Evolutionary conservation across 2,329 filamentous ascomycete genomes (phyloP), one percentile per base, ranked within the genome.

Genomic region (Colletotrichum caudatum): DNA sequence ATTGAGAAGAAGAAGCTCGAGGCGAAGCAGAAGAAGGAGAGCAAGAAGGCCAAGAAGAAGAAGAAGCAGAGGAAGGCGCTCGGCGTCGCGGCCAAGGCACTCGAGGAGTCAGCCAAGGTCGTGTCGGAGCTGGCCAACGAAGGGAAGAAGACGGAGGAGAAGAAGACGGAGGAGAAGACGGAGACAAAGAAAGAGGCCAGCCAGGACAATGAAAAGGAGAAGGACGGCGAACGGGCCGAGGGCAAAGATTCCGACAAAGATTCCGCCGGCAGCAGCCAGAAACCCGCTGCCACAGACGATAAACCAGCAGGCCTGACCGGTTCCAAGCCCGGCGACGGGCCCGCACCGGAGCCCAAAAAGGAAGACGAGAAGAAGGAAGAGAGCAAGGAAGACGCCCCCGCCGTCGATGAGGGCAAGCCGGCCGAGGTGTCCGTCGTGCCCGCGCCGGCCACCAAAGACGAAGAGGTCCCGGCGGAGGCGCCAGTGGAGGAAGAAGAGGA

Each of bases 1-100:
- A 64, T 82, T 11, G 78, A 76, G 64, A 72, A 74, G 51, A 72
- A 76, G 71, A 78, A 74, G 71, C 74, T 74, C 35, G 73, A 77
- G 41, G 67, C 65, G 20, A 79, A 77, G 71, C 68, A 75, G 58
- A 77, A 78, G 60, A 78, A 75, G 48, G 79, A 77, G 66, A 75
- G 74, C 44, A 74, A 73, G 11, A 77, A 73, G 70, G 75, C 68
- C 20, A 75, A 76, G 56, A 77, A 75, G 63, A 78, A 77, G 72
- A 54, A 62, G 48, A 73, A 56, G 71, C 59, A 66, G 61, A 63
- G 51, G 33, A 71, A 64, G 60, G 71, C 73, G 5, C 29, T 73
- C 29, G 46, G 18, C 5, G 23, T 63, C 16, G 75, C 63, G 7
- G 69, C 57, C 39, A 69, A 74, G 61, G 67, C 73, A 26, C 61